Evolutionary conservation across 768 basidiomycete genomes (phyloP).

Genomic region (Exsudoporus frostii): DNA sequence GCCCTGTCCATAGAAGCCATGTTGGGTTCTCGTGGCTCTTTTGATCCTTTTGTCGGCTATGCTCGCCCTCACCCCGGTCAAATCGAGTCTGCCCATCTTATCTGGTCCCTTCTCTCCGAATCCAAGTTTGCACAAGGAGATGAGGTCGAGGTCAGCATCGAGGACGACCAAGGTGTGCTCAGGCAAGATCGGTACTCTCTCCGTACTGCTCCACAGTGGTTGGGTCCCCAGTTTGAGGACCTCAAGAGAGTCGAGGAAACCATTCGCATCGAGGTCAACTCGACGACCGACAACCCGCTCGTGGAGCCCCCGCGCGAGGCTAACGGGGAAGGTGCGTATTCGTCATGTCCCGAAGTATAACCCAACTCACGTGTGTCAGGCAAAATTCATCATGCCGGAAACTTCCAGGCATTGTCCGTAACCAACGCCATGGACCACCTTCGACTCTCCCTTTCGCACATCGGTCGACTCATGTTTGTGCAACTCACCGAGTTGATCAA

Average conservation of each 20-base stretch:
- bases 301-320: constrained; percentile 75
- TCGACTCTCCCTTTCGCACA: constrained; percentile 64
- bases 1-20: constrained; percentile 86
- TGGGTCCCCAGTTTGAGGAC: constrained; percentile 85
- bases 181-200: constrained; percentile 72
- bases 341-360: background rate
- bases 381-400: constrained; percentile 75
- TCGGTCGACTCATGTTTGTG: constrained; percentile 67
- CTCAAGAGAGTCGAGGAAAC: constrained; percentile 61
- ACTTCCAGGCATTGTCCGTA: constrained; percentile 87
- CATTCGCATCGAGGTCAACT: constrained; percentile 76
- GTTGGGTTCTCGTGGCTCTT: constrained; percentile 66
- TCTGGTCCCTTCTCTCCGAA: constrained; percentile 66
- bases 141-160: constrained; percentile 74
- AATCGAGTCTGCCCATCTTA: constrained; percentile 68
- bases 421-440: constrained; percentile 89
- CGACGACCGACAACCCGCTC: constrained; percentile 87
- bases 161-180: constrained; percentile 68
- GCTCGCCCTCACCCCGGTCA: constrained; percentile 86
- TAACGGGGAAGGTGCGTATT: constrained; percentile 18
- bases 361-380: constrained; percentile 27
- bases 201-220: constrained; percentile 77
- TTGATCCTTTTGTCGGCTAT: constrained; percentile 71
- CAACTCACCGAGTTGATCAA: constrained; percentile 60
- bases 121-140: constrained; percentile 62